Conservation (phyloP, 495 filamentous ascomycete species). For the Talaromyces proteolyticus region DNA sequence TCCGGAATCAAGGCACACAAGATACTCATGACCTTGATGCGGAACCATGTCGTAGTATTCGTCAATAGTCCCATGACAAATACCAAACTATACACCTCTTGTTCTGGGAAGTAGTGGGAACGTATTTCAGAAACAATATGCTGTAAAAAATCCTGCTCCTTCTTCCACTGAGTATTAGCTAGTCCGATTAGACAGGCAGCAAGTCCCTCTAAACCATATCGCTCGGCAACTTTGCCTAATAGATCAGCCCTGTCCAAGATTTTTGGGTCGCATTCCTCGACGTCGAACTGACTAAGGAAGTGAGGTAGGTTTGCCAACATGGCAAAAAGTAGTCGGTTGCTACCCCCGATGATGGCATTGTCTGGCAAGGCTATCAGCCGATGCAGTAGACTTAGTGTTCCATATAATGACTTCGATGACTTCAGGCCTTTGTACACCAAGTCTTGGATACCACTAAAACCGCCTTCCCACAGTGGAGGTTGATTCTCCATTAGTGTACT, state of each 20-base stretch:
- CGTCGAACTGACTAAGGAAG: constrained; percentile 76
- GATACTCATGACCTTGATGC: constrained; percentile 84
- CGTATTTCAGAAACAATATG: constrained; percentile 72
- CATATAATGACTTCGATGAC: constrained; percentile 73
- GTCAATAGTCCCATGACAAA: constrained; percentile 91
- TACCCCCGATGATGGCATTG: constrained; percentile 74
- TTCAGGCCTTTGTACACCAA: constrained; percentile 87
- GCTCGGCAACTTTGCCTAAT: constrained; percentile 66
- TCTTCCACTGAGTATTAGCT: constrained; percentile 60
- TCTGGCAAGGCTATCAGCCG: constrained; percentile 73
- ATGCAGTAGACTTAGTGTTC: constrained; percentile 72
- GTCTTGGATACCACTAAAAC: constrained; percentile 80
- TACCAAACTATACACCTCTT: constrained; percentile 77
- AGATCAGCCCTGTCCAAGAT: constrained; percentile 58
- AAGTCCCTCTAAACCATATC: constrained; percentile 45
- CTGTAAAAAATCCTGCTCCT: constrained; percentile 68
- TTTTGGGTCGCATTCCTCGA: constrained; percentile 44
- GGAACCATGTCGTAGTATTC: constrained; percentile 83
- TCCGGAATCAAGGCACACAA: constrained; percentile 81
- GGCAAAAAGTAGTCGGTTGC: constrained; percentile 75
- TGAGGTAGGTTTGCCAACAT: constrained; percentile 85
- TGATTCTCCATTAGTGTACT: constrained; percentile 66
- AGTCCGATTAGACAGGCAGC: constrained; percentile 59
- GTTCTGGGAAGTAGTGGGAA: constrained; percentile 72
- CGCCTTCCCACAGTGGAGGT: constrained; percentile 83